Percentiles rank a stretch among this genome's conserved stretches.
These are phyloP conservation scores for Ophiostoma pallidulum DNA, from an alignment of 2,329 filamentous ascomycete genomes.

Conservation along the genomic window DNA sequence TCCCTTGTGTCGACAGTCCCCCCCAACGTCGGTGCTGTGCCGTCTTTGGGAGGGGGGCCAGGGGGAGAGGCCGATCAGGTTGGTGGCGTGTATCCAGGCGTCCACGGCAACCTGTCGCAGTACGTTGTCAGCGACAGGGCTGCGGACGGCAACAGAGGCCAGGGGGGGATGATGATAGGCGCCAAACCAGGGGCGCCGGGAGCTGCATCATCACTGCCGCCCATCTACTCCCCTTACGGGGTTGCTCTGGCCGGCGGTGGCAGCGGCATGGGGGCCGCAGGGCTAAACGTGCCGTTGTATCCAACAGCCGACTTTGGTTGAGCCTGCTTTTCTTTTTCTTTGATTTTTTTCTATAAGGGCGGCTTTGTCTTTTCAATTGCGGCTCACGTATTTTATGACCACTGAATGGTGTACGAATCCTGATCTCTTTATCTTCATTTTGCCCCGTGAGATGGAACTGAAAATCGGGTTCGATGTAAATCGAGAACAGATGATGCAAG, in stretches of 20 bases:
- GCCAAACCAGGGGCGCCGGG: not conserved
- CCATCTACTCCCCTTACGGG: not conserved
- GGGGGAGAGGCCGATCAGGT: too few species aligned
- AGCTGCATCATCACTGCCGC: not conserved
- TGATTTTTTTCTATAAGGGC: not conserved
- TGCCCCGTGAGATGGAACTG: too few species aligned
- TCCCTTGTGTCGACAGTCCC: too few species aligned
- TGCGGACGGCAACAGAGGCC: not conserved
- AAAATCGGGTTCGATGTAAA: too few species aligned
- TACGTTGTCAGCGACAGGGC: too few species aligned
- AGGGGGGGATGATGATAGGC: not conserved
- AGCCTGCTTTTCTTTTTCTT: not conserved
- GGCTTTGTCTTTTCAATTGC: not conserved
- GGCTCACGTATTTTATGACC: not conserved
- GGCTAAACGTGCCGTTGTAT: slow-evolving; percentile 4
- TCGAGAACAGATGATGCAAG: too few species aligned
- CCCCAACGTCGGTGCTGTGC: too few species aligned
- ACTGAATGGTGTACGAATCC: too few species aligned
- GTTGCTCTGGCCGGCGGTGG: not conserved
- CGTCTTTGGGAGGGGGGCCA: too few species aligned
- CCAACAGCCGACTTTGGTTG: slow-evolving; percentile 1
- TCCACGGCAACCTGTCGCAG: too few species aligned
- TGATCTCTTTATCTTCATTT: not conserved
- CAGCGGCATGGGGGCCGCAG: not conserved
- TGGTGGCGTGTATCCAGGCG: too few species aligned